A percentile compares a stretch with the other conserved stretches of the same genome.
phyloP scores from a whole-genome alignment of 345 rosid genomes.

The Arabidopsis arenosa region DNA sequence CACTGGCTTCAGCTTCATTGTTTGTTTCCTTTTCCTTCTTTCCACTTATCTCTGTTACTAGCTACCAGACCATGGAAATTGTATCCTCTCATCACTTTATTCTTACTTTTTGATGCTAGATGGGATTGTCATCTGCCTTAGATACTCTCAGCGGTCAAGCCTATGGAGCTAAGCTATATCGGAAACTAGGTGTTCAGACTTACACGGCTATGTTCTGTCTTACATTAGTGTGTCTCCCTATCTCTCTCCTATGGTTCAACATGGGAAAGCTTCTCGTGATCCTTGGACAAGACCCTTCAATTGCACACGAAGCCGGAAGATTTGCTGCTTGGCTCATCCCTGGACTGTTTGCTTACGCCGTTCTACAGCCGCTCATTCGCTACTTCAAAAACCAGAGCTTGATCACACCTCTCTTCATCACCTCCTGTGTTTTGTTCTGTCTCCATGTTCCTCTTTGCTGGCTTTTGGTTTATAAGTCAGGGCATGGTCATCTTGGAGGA shows the following conservation, averaged over 20 bases:
- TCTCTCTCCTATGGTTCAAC: slow-evolving; percentile 61
- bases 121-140: slow-evolving; percentile 76
- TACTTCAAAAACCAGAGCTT: slow-evolving; percentile 62
- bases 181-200: slow-evolving; percentile 58
- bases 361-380: slow-evolving; percentile 60
- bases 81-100: neutral
- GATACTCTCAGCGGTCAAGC: slow-evolving; percentile 90
- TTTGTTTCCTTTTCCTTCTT: slow-evolving; percentile 14
- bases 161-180: slow-evolving; percentile 69
- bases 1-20: slow-evolving; percentile 57
- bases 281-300: slow-evolving; percentile 65
- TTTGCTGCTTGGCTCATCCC: slow-evolving; percentile 66
- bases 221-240: slow-evolving; percentile 56
- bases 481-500: slow-evolving; percentile 54
- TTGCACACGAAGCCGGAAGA: slow-evolving; percentile 61
- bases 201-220: slow-evolving; percentile 68
- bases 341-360: slow-evolving; percentile 59
- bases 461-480: slow-evolving; percentile 58
- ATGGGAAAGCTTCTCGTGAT: slow-evolving; percentile 56
- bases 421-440: slow-evolving; percentile 48
- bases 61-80: neutral
- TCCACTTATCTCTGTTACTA: slow-evolving; percentile 42
- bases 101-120: slow-evolving; percentile 43
- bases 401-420: slow-evolving; percentile 56
- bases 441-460: slow-evolving; percentile 61